A percentile compares a stretch with the other conserved stretches of the same genome.
phyloP scores from a whole-genome alignment of 2,329 filamentous ascomycete genomes.

The Graphilbum ipis-grandicollis region DNA sequence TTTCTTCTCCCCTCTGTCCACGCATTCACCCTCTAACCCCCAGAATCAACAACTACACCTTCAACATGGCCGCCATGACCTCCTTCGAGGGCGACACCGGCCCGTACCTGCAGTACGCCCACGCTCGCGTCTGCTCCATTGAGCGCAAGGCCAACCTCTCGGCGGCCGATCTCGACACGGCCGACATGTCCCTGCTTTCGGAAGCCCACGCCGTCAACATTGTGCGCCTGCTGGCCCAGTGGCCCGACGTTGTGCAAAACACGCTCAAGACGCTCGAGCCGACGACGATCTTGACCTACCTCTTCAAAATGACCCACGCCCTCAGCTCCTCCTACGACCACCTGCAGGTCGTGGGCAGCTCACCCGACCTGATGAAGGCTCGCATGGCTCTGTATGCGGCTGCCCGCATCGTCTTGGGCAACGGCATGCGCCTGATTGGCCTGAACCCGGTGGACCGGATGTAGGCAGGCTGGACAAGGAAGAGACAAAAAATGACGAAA shows the following conservation, averaged over 20 bases:
- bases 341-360: slow-evolving; percentile 64
- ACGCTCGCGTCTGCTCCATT: slow-evolving; percentile 53
- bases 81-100: slow-evolving; percentile 77
- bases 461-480: slow-evolving; percentile 1
- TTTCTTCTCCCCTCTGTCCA: too few relatives aligned
- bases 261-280: slow-evolving; percentile 70
- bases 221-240: slow-evolving; percentile 61
- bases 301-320: slow-evolving; percentile 76
- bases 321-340: slow-evolving; percentile 70
- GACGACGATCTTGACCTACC: slow-evolving; percentile 35
- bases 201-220: slow-evolving; percentile 59
- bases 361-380: slow-evolving; percentile 51
- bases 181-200: slow-evolving; percentile 50
- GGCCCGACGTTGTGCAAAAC: slow-evolving; percentile 71
- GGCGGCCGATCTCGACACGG: slow-evolving; percentile 38
- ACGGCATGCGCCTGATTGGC: slow-evolving; percentile 70
- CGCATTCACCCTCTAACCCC: too few relatives aligned
- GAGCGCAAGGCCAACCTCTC: slow-evolving; percentile 36
- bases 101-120: slow-evolving; percentile 70
- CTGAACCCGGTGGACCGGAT: slow-evolving; percentile 56
- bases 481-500: not conserved
- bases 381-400: slow-evolving; percentile 65
- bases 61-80: slow-evolving; percentile 69
- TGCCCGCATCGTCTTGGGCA: slow-evolving; percentile 57
- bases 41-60: slow-evolving; percentile 50